Base-by-base conservation (phyloP, 2,329 filamentous ascomycete species). In the Beauveria bassiana region DNA sequence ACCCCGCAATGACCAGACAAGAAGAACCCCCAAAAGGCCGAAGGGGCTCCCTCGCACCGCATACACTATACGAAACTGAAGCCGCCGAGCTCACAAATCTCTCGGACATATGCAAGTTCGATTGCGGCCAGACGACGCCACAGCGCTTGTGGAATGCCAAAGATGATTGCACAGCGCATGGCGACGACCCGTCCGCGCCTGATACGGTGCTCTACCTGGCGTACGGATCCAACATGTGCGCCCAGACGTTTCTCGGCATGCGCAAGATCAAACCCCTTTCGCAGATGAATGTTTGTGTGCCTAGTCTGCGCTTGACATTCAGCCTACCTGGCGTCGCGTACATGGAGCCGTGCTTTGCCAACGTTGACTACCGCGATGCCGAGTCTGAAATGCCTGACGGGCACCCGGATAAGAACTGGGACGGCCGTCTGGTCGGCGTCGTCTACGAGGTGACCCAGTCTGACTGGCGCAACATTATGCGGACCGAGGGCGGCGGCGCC, bases 391-490 rank as follows among this genome's bases (percentile, higher is more conserved):
- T 20, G 34, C 53, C 38, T 12, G 16, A 20, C 6, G 50, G 31
- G 5, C 50, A 1, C 8, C 34, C 55, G 14, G 65, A 67, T 18
- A 64, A 66, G 8, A 63, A 67, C 38, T 96, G 91, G 92, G 78
- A 86, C 65, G 93, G 92, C 69, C 90, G 91, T 5, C 81, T 99
- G 2, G 84, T 97, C 46, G 95, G 95, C 26, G 91, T 96, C 18
- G 95, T 98, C 4, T 99, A 99, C 77, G 93, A 98, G 76, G 91
- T 98, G 34, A 96, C 92, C 1, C 77, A 81, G 20, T 74, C 82
- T 49, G 95, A 99, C 76, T 99, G 90, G 71, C 82, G 86, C 7
- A 89, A 84, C 63, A 96, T 99, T 67, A 88, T 98, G 64, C 87
- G 87, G 5, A 97, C 93, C 5, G 95, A 99, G 73, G 93, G 93